Evolutionary conservation across 2,329 filamentous ascomycete species (phyloP).

Genomic region (Aspergillus fischeri): DNA sequence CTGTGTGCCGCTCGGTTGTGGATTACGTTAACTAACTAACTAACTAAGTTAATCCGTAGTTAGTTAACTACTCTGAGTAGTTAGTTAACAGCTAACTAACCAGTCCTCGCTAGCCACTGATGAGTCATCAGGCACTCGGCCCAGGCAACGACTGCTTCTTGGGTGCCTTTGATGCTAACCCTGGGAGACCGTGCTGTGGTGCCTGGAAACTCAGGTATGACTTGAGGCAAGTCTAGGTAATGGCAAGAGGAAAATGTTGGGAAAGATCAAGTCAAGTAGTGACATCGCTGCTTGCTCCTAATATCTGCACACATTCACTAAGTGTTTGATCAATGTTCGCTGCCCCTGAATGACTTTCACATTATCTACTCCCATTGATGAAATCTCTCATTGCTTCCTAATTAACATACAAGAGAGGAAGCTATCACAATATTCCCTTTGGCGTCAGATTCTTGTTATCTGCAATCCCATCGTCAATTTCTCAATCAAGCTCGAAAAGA

Average conservation of each 20-base stretch:
- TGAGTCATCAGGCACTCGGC: neutral
- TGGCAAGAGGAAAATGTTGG: neutral
- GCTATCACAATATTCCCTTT: neutral
- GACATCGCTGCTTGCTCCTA: neutral
- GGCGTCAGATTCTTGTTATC: neutral
- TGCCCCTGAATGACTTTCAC: neutral
- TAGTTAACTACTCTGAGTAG: too few species aligned
- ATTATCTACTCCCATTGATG: neutral
- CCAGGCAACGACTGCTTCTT: neutral
- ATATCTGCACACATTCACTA: neutral
- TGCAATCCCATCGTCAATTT: neutral
- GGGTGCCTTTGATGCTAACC: neutral
- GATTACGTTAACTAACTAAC: too few species aligned
- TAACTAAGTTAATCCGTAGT: too few species aligned
- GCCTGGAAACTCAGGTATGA: too few species aligned
- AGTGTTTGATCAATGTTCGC: neutral
- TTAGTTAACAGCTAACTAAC: too few species aligned
- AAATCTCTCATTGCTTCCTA: neutral
- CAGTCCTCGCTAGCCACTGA: neutral
- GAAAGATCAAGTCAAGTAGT: neutral
- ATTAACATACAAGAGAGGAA: neutral
- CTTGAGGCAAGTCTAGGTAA: neutral
- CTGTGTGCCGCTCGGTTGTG: too few species aligned
- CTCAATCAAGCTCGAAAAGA: neutral
- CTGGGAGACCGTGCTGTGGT: neutral